Percentiles rank a stretch among this genome's conserved stretches.
Evolutionary conservation across 768 basidiomycete species (phyloP).

Genomic region (Amyloporia xantha): DNA sequence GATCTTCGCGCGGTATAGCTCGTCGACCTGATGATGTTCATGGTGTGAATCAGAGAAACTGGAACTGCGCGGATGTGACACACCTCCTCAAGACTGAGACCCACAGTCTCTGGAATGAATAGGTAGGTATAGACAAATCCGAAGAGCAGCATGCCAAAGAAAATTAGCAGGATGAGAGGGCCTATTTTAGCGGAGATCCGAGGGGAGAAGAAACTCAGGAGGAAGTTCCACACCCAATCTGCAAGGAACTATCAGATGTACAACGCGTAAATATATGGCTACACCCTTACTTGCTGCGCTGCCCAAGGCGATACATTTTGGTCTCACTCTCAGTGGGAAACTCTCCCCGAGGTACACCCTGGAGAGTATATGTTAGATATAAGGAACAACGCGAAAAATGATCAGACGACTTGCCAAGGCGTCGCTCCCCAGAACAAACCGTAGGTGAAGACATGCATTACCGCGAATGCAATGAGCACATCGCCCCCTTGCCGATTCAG

Average conservation of each 20-base stretch:
- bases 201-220: slow-evolving; percentile 67
- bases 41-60: not conserved
- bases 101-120: slow-evolving; percentile 77
- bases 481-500: slow-evolving; percentile 58
- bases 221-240: slow-evolving; percentile 73
- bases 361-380: too few relatives aligned
- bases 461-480: slow-evolving; percentile 65
- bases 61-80: not conserved
- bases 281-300: slow-evolving; percentile 49
- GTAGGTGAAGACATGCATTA: slow-evolving; percentile 66
- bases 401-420: slow-evolving; percentile 33
- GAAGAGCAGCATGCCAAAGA: slow-evolving; percentile 67
- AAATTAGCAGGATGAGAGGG: slow-evolving; percentile 71
- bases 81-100: slow-evolving; percentile 62
- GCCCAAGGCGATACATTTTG: slow-evolving; percentile 71
- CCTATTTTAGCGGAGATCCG: slow-evolving; percentile 59
- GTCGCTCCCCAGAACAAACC: slow-evolving; percentile 74
- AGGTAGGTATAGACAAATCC: slow-evolving; percentile 70
- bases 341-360: slow-evolving; percentile 68
- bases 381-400: too few relatives aligned
- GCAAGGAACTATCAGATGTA: not conserved
- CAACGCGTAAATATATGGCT: too few relatives aligned
- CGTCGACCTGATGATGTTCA: slow-evolving; percentile 43
- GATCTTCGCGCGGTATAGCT: slow-evolving; percentile 62
- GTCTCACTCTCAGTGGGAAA: slow-evolving; percentile 74